Evolutionary conservation across 2,329 filamentous ascomycete genomes (phyloP), one percentile per base, ranked within the genome.

Genomic region (Pseudogymnoascus verrucosus): DNA sequence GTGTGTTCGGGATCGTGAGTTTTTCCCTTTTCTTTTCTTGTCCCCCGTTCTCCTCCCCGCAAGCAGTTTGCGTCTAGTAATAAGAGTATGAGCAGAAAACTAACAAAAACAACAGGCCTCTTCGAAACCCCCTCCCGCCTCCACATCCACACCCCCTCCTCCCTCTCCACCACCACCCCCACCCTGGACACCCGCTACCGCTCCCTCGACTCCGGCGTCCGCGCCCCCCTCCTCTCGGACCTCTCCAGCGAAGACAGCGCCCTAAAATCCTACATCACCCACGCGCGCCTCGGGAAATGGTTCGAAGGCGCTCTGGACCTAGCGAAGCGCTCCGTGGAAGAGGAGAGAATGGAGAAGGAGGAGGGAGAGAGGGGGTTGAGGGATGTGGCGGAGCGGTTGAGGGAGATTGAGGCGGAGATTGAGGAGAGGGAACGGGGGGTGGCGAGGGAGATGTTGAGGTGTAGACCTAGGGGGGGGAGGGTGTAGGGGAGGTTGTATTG

Each of bases 261-360:
- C 10, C 79, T 97, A 40, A 77, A 80, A 61, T 80, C 81, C 61
- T 85, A 85, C 71, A 79, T 95, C 19, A 83, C 89, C 63, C 87
- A 87, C 73, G 81, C 85, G 64, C 82, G 86, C 39, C 80, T 96
- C 10, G 84, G 86, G 5, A 81, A 88, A 63, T 96, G 93, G 90
- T 81, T 82, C 65, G 72, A 74, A 36, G 77, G 76, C 11, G 75
- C 76, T 31, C 64, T 76, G 8, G 71, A 72, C 5, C 69, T 73
- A 62, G 78, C 77, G 2, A 75, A 75, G 63, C 68, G 70, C 61
- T 74, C 75, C 14, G 74, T 74, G 28, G 74, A 75, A 62, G 69
- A 70, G 5, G 73, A 76, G 31, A 68, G 73, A 21, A 68, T 71
- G 5, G 65, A 67, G 23, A 62, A 60, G 4, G 54, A 60, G 16